A percentile compares a stretch with the other conserved stretches of the same genome.
phyloP scores from a whole-genome alignment of 1,139 yeast species.

The Yamadazyma taylorii region DNA sequence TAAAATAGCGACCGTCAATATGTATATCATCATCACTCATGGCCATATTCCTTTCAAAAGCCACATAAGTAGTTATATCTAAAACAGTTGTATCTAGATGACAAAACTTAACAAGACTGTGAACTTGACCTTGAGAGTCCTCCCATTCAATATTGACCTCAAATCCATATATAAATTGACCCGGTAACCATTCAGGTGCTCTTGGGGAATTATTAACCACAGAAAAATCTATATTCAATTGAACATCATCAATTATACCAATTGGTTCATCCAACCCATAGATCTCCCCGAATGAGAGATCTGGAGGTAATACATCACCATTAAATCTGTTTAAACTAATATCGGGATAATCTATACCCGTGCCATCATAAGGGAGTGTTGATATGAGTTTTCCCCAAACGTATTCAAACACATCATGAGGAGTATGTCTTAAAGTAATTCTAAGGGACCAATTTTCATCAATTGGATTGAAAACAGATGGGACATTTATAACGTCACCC shows the following conservation, averaged over 20 bases:
- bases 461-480: background rate
- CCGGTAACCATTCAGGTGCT: no score
- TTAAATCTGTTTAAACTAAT: no score
- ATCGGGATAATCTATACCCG: no score
- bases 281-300: no score
- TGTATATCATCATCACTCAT: slow-evolving; percentile 5
- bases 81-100: slow-evolving; percentile 25
- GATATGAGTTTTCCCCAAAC: no score
- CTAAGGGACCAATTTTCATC: slow-evolving; percentile 14
- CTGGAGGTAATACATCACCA: no score
- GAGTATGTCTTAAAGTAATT: slow-evolving; percentile 22
- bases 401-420: slow-evolving; percentile 18
- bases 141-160: slow-evolving; percentile 16
- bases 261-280: no score
- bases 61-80: slow-evolving; percentile 22
- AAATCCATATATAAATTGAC: no score
- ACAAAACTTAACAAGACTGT: slow-evolving; percentile 21
- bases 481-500: background rate
- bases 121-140: slow-evolving; percentile 12
- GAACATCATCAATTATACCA: no score
- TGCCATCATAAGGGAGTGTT: no score
- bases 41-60: slow-evolving; percentile 17
- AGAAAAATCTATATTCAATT: no score
- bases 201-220: no score
- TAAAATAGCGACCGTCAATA: slow-evolving; percentile 16